phyloP scores from a whole-genome alignment of 306 rosid species.

The Boehmeria nivea region DNA sequence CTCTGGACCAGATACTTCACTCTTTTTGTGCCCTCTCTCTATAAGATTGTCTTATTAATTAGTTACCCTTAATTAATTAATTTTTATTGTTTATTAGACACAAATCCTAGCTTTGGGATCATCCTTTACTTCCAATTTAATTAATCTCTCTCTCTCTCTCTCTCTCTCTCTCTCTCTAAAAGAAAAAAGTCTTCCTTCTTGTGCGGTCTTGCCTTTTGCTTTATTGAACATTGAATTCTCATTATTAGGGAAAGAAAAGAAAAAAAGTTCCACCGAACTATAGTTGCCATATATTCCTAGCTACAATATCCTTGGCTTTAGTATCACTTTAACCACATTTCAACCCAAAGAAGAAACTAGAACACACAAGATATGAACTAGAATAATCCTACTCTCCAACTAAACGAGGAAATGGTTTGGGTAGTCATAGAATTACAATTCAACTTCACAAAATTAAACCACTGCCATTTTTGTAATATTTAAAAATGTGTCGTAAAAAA shows the following conservation, averaged over 20 bases:
- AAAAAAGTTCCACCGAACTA: neutral
- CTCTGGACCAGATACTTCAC: neutral
- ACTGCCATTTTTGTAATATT: no score
- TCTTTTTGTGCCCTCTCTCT: no score
- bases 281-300: neutral
- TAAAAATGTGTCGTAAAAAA: no score
- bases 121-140: constrained; percentile 21
- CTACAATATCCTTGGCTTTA: neutral
- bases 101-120: neutral
- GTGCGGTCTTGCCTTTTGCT: neutral
- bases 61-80: neutral
- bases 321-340: neutral
- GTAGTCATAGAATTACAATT: no score
- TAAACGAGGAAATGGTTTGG: no score
- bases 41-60: no score
- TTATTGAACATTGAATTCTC: neutral
- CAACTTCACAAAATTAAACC: no score
- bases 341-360: no score
- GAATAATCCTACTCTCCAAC: neutral
- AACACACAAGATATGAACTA: no score
- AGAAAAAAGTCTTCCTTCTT: neutral
- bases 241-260: neutral
- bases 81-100: neutral
- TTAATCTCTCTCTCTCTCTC: constrained; percentile 13
- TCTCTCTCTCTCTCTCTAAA: neutral